phyloP scores from a whole-genome alignment of 305 asterid genomes.

The Fraxinus angustifolia region DNA sequence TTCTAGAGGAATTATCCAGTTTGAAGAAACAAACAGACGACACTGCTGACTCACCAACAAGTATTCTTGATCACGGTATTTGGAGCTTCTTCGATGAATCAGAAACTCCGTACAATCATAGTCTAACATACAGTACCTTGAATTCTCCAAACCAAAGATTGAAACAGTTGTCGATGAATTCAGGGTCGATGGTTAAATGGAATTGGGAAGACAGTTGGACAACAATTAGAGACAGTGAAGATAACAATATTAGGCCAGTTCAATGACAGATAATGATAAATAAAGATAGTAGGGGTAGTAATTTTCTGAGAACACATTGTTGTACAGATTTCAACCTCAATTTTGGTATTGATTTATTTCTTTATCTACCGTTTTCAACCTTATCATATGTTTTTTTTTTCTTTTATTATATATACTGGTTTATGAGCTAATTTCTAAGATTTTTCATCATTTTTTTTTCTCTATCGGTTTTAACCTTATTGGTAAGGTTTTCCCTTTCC shows the following conservation, averaged over 20 bases:
- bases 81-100: constrained; percentile 56
- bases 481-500: neutral
- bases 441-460: no score
- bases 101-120: constrained; percentile 2
- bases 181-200: constrained; percentile 36
- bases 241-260: neutral
- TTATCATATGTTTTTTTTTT: neutral
- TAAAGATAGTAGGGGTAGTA: constrained; percentile 8
- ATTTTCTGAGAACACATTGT: constrained; percentile 13
- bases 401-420: neutral
- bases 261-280: constrained; percentile 4
- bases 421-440: neutral
- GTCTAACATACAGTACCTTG: neutral
- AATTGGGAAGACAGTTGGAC: constrained; percentile 45
- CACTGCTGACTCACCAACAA: constrained; percentile 50
- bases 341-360: neutral
- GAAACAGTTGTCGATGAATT: constrained; percentile 25
- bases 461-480: neutral
- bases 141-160: constrained; percentile 34
- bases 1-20: constrained; percentile 26
- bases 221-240: constrained; percentile 35
- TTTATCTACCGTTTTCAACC: neutral
- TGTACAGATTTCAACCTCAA: constrained; percentile 6
- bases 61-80: constrained; percentile 65
- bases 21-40: neutral